Evolutionary conservation across 306 rosid species (phyloP), one percentile per base, ranked within the genome.

Genomic region (Quercus parvula): DNA sequence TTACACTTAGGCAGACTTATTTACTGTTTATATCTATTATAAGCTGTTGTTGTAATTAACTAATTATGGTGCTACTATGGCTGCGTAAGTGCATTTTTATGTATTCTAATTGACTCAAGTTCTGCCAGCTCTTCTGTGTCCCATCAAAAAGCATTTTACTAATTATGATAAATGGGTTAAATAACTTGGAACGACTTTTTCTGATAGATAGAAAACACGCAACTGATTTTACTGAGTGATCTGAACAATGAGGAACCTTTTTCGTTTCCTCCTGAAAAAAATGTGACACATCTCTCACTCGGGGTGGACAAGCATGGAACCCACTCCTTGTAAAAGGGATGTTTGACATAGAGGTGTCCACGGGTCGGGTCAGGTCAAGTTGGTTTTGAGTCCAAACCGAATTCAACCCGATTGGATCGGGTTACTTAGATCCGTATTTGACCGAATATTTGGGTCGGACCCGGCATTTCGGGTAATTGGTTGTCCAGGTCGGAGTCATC

Each of bases 41-140:
- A 66, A 67, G 51, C 33, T 71, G 73, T 54, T 71, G 83, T 84
- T 35, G 41, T 35, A 35, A 35, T 35, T 35, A 35, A 35, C 41
- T 35, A 81, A 80, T 70, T 78, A 54, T 5, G 58, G 49, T 51
- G 19, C 38, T 31, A 49, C 6, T 12, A 41, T 68, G 81, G 81
- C 75, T 77, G 82, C 72, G 25, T 59, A 19, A 19, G 72, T 67
- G 52, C 72, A 67, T 33, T 77, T 87, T 81, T 81, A 79, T 83
- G 73, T 4, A 49, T 31, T 59, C 18, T 63, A 5, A 44, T 38
- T 74, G 67, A 58, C 62, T 2, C 28, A 8, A 25, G 9, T 24
- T 33, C 52, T 35, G 72, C 44, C 44, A 31, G 71, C 49, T 67
- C 72, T 67, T 33, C 27, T n/a, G 2, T 18, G 72, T 35, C 25